Percentiles rank a stretch among this genome's conserved stretches.
Evolutionary conservation across 805 yeast genomes (phyloP).

Genomic region (Huiozyma naganishii): DNA sequence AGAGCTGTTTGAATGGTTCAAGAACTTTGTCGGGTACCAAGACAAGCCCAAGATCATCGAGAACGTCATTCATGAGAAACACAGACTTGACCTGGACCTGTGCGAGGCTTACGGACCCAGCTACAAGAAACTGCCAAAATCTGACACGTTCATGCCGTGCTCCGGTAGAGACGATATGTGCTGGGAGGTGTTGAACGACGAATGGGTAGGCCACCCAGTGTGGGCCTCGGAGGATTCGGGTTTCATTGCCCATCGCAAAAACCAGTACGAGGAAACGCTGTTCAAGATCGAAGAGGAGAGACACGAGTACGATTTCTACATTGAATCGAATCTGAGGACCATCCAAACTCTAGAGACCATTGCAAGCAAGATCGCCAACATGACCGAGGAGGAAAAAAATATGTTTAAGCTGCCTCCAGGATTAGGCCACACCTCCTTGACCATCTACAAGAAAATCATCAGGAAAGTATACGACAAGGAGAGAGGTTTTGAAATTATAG

Average conservation of each 20-base stretch:
- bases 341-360: conserved; percentile 93
- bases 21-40: conserved; percentile 78
- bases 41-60: conserved; percentile 82
- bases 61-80: conserved; percentile 77
- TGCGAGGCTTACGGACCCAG: conserved; percentile 96
- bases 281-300: conserved; percentile 96
- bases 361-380: conserved; percentile 84
- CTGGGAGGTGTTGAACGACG: conserved; percentile 97
- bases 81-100: conserved; percentile 75
- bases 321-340: conserved; percentile 89
- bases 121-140: conserved; percentile 82
- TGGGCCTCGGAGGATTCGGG: conserved; percentile 99
- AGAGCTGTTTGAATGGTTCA: conserved; percentile 85
- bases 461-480: conserved; percentile 89
- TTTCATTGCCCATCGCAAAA: conserved; percentile 95
- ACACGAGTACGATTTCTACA: conserved; percentile 90
- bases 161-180: conserved; percentile 98
- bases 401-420: conserved; percentile 84
- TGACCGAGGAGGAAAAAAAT: conserved; percentile 84
- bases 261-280: conserved; percentile 92
- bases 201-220: conserved; percentile 99
- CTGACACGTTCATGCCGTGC: conserved; percentile 94
- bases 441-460: conserved; percentile 88
- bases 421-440: conserved; percentile 79
- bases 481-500: conserved; percentile 91